These are phyloP conservation scores for Coemansia sp. DNA, from an alignment of 192 early-diverging fungal genomes.

Conservation along the genomic window DNA sequence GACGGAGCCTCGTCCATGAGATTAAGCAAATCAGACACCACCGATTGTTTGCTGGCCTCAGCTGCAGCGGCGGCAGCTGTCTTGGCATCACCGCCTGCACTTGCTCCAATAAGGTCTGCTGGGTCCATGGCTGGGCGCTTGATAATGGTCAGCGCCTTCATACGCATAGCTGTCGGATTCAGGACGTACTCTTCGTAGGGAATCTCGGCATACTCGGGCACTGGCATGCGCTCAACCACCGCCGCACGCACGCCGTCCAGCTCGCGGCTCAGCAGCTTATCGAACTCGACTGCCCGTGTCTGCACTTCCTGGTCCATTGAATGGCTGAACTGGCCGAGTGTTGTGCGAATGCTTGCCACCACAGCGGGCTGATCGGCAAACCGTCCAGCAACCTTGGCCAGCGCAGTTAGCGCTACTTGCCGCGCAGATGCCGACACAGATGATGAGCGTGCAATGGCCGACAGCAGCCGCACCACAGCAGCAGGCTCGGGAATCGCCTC, in stretches of 20 bases:
- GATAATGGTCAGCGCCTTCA: constrained; percentile 40
- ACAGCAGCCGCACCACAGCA: constrained; percentile 74
- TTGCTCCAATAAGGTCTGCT: constrained; percentile 14
- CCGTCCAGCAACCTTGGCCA: constrained; percentile 86
- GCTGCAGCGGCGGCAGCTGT: constrained; percentile 17
- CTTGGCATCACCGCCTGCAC: constrained; percentile 9
- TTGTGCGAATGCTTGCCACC: constrained; percentile 56
- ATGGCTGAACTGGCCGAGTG: constrained; percentile 63
- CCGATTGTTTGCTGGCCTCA: constrained; percentile 26
- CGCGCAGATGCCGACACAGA: constrained; percentile 76
- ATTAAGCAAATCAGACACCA: constrained; percentile 62
- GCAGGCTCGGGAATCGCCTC: constrained; percentile 57
- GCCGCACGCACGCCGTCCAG: constrained; percentile 70
- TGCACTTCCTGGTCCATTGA: constrained; percentile 92
- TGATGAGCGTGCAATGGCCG: constrained; percentile 74
- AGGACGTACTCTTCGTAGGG: constrained; percentile 52
- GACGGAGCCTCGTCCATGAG: constrained; percentile 60
- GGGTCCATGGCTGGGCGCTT: constrained; percentile 25
- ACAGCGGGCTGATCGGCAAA: constrained; percentile 56
- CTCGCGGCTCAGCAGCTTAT: constrained; percentile 67
- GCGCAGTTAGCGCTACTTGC: constrained; percentile 81
- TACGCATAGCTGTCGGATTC: constrained; percentile 56
- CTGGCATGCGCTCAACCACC: constrained; percentile 93
- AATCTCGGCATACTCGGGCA: constrained; percentile 63
- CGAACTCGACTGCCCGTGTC: constrained; percentile 91